These are phyloP conservation scores for Sedum album DNA, from an alignment of 164 flowering plant species.

Conservation along the genomic window DNA sequence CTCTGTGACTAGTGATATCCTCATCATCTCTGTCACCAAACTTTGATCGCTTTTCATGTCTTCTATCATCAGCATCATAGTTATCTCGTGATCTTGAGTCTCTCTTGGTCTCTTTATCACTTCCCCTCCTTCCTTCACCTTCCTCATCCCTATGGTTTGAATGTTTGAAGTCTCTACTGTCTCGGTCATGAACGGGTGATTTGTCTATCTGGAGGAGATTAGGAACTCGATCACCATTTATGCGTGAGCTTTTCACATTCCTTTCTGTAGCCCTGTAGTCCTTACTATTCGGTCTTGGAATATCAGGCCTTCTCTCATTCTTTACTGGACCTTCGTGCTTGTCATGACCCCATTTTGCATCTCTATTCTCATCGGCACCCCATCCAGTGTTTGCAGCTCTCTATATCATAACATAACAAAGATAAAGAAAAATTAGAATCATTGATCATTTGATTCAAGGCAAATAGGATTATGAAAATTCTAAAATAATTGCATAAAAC, in stretches of 20 bases:
- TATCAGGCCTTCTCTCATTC: constrained; percentile 18
- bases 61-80: constrained; percentile 11
- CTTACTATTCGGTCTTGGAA: constrained; percentile 8
- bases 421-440: background rate
- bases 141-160: background rate
- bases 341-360: constrained; percentile 45
- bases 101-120: constrained; percentile 13
- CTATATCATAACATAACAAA: constrained; percentile 21
- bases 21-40: constrained; percentile 16
- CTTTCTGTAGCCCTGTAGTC: constrained; percentile 15
- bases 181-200: background rate
- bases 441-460: too few relatives aligned
- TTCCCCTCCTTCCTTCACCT: background rate
- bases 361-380: constrained; percentile 39
- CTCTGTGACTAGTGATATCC: constrained; percentile 15
- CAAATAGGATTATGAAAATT: background rate
- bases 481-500: too few relatives aligned
- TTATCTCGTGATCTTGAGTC: constrained; percentile 7
- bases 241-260: background rate
- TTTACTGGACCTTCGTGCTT: constrained; percentile 28
- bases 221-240: background rate
- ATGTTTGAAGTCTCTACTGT: background rate
- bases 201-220: background rate
- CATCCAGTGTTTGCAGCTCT: constrained; percentile 73
- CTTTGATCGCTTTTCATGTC: constrained; percentile 12